Base-by-base conservation (phyloP, 139 green algal genomes). In the Bryopsis sp. region DNA sequence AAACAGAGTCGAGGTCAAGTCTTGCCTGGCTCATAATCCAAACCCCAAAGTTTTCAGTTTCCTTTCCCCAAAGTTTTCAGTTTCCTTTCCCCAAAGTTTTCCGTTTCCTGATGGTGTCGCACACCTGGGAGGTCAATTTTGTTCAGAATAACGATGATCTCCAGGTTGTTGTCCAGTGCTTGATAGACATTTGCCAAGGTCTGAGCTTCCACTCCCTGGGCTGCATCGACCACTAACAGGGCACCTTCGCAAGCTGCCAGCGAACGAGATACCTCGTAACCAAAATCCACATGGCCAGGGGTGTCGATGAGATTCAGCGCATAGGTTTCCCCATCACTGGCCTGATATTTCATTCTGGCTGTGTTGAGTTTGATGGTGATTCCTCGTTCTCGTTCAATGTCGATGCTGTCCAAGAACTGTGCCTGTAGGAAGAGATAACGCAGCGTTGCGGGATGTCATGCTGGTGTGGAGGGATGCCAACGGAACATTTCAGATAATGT, bases 161-260 rank as follows among this genome's bases (percentile, higher is more conserved):
- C 93, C 36, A 99, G 79, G 58, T 97, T 92, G 67, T 96, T 96
- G 57, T 98, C 94, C 28, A 99, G 59, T 1, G 94, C 94, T 29
- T 98, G 75, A 81, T 96, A 99, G 65, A 98, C 92, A 74, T 99
- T 99, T 48, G 94, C 94, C 33, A 99, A 78, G 1, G 94, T 99
- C 79, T 99, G 94, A 1, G 94, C 94, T 81, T 99, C 94, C 47
- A 99, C 93, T 3, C 94, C 94, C 81, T 99, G 94, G 29, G 76
- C 79, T 0, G 94, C 93, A 72, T 99, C 94, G 58, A 99, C 93
- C 65, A 99, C 92, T 58, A 99, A 84, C 68, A 99, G 80, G 48
- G 90, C 93, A 26, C 93, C 94, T 80, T 99, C 94, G 75, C 94
- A 99, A 29, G 94, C 93, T 2, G 87, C 88, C 61, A 99, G 82